Evolutionary conservation across 2,329 filamentous ascomycete genomes (phyloP).

Genomic region (Dryadomyces quercivorus): DNA sequence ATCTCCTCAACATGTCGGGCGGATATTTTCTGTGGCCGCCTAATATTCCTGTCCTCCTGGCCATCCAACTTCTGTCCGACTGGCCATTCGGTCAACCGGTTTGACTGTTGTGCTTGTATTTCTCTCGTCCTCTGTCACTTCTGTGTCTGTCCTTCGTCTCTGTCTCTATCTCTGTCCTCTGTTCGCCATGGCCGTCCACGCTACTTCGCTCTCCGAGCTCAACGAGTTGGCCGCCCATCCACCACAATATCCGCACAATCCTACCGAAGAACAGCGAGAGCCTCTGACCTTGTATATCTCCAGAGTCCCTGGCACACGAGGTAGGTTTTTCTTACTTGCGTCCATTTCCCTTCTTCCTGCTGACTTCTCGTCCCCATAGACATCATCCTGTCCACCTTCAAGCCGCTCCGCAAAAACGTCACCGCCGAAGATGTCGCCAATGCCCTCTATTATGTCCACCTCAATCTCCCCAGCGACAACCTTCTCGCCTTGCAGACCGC

Average conservation of each 20-base stretch:
- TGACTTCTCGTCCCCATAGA: conserved; percentile 37
- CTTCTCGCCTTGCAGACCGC: conserved; percentile 27
- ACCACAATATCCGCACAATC: conserved; percentile 71
- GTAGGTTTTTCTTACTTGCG: conserved; percentile 28
- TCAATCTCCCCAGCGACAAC: conserved; percentile 50
- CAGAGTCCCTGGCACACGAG: conserved; percentile 79
- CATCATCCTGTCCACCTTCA: conserved; percentile 82
- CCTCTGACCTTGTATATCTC: conserved; percentile 83
- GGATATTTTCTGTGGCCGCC: no score
- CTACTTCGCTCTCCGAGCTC: conserved; percentile 68
- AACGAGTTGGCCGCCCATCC: conserved; percentile 76
- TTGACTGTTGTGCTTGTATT: background rate
- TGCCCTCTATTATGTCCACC: conserved; percentile 84
- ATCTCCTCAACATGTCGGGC: no score
- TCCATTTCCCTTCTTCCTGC: background rate
- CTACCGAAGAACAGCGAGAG: conserved; percentile 54
- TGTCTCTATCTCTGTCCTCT: background rate
- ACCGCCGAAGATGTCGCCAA: conserved; percentile 76
- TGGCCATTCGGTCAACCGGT: no score
- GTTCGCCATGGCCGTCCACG: conserved; percentile 44
- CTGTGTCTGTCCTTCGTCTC: no score
- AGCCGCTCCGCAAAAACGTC: conserved; percentile 79
- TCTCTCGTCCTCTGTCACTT: background rate
- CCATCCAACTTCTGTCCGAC: background rate
- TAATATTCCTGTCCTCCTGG: no score